Conservation (phyloP, 2,329 filamentous ascomycete species). For the Xylariaceae sp. region DNA sequence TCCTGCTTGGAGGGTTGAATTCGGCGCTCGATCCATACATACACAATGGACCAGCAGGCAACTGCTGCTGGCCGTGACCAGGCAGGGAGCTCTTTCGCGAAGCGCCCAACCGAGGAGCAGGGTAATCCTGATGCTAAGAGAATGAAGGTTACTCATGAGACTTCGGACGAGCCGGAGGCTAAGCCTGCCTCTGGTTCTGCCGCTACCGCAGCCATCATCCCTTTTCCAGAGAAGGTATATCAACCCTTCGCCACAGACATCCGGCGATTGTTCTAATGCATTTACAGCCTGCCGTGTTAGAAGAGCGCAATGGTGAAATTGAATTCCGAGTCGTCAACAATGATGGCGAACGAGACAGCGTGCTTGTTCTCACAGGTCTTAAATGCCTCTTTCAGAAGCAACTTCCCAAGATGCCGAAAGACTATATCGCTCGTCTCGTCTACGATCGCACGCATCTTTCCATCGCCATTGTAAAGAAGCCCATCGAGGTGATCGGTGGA, state of each 20-base stretch:
- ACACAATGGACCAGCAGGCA: neutral
- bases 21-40: neutral
- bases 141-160: neutral
- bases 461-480: constrained; percentile 96
- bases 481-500: constrained; percentile 89
- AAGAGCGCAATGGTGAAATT: constrained; percentile 90
- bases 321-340: constrained; percentile 98
- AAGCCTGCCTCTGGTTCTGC: neutral
- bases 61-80: neutral
- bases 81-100: neutral
- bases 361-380: constrained; percentile 89
- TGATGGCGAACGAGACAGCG: constrained; percentile 78
- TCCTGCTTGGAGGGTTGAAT: neutral
- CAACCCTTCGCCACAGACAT: neutral
- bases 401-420: constrained; percentile 97
- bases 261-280: constrained; percentile 23
- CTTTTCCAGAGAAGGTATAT: constrained; percentile 1
- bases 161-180: neutral
- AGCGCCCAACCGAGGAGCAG: neutral
- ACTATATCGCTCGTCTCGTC: constrained; percentile 94
- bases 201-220: constrained; percentile 11
- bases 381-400: constrained; percentile 99
- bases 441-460: constrained; percentile 96
- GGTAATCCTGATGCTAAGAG: neutral
- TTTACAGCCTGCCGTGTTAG: constrained; percentile 72